Base-by-base conservation (phyloP, 1,139 yeast genomes). In the Insectozyma bohioensis region DNA sequence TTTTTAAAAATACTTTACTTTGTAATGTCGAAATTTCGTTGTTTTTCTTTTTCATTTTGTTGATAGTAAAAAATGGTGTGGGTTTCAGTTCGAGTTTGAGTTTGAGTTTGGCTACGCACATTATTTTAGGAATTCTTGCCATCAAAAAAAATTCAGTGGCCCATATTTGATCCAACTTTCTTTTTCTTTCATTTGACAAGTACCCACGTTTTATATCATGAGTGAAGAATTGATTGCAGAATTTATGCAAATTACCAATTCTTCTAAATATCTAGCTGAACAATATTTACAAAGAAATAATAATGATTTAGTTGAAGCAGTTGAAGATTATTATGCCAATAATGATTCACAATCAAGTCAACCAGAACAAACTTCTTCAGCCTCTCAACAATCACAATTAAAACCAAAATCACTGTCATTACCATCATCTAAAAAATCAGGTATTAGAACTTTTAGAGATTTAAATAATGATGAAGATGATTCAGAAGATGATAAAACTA, bases 401-500 rank as follows among this genome's bases (percentile, higher is more conserved):
- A 32, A 35, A 22, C 16, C 28, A 2, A 16, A 19, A 10, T 14
- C 27, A 12, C n/a, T n/a, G n/a, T n/a, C n/a, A 16, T n/a, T n/a
- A n/a, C 20, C 33, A 14, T 20, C 26, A 15, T 13, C 25, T 19
- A 25, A 14, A 21, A 29, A 23, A 13, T 27, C 33, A 2, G 41
- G 72, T 4, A 48, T 69, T 11, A 57, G 59, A 27, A 69, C 80
- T 6, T 74, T 79, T 39, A 61, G 74, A 36, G 82, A 79, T 44
- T 63, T 82, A 51, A 67, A 69, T 37, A 47, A 49, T 13, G 48
- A 43, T 16, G 66, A 58, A 10, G 72, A 65, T 17, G 80, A 71
- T 24, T 77, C 71, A 15, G 81, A 75, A 25, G 85, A 80, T 34
- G 85, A 77, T 37, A 78, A 80, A 32, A 76, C 80, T 12, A 78